Evolutionary conservation across 441 rosid species (phyloP), one percentile per base, ranked within the genome.

Genomic region (Jatropha multifida): DNA sequence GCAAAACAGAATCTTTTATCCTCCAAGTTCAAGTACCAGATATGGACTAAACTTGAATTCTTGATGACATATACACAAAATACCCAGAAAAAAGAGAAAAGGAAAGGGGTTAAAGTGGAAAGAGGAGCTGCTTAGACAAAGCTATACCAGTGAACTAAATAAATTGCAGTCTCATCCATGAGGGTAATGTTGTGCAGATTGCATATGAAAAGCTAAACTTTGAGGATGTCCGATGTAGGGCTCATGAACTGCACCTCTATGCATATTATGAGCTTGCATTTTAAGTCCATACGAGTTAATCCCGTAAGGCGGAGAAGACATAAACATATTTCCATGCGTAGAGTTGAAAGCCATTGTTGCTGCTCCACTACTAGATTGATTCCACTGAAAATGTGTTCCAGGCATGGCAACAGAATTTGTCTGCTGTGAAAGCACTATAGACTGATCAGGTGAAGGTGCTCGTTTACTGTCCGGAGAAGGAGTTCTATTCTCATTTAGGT

Each of bases 381-480:
- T 84, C 95, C 95, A 89, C 1, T 82, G 83, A 68, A 86, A 85
- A 56, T 82, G 80, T 64, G 89, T 66, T 82, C 85, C 73, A 18
- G 86, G 66, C 72, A 80, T 71, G 69, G 81, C 74, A 65, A 76
- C 75, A 17, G 80, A 68, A 77, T 51, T 78, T 13, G 80, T 74
- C 20, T 80, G 90, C 82, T 76, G 85, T 60, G 85, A 20, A 18
- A 76, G 81, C 78, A 74, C 72, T 2, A 76, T 13, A 27, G 86
- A 72, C 46, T 78, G 87, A 9, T 85, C 87, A 2, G 89, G 90
- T 1, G 89, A 86, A 69, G 82, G 54, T 7, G 71, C 68, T 69
- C 77, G 74, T 72, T 84, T 82, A 52, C 74, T 74, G 15, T 89
- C 95, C 2, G 91, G 95, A 0, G 90, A 89, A 64, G 88, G 81